A percentile compares a stretch with the other conserved stretches of the same genome.
phyloP scores from a whole-genome alignment of 257 asterid genomes.

The Solanum commersonii region DNA sequence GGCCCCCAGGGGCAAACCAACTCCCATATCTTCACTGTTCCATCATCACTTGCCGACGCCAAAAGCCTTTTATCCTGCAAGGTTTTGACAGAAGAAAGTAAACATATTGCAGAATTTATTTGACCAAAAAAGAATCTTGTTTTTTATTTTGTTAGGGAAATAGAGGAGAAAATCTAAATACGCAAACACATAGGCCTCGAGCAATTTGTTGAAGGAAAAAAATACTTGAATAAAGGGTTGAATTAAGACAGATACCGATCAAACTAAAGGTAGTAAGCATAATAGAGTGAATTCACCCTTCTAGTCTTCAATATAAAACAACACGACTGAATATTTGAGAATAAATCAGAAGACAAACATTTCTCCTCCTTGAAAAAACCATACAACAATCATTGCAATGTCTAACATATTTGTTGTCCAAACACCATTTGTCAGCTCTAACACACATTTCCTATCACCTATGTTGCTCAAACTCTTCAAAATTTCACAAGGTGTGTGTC shows the following conservation, averaged over 20 bases:
- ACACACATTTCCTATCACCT: too few species aligned
- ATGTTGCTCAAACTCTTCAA: neutral
- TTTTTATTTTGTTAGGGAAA: neutral
- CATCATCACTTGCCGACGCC: slow-evolving; percentile 91
- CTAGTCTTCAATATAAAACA: neutral
- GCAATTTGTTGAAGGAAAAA: neutral
- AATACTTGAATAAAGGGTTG: neutral
- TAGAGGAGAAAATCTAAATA: neutral
- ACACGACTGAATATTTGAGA: neutral
- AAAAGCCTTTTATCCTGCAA: slow-evolving; percentile 47
- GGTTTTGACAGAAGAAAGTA: neutral
- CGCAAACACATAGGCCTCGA: neutral
- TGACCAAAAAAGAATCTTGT: neutral
- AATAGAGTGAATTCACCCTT: neutral
- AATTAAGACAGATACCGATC: neutral
- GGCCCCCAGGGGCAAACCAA: slow-evolving; percentile 19
- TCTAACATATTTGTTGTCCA: neutral
- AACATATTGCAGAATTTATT: neutral
- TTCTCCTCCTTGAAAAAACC: neutral
- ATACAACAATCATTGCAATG: neutral
- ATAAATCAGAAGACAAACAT: neutral
- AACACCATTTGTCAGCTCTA: neutral
- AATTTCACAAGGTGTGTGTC: neutral
- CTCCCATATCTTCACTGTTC: slow-evolving; percentile 87
- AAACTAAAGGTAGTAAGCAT: neutral